Conservation (phyloP, 2,329 filamentous ascomycete genomes). For the Chaetomiaceae sp. region DNA sequence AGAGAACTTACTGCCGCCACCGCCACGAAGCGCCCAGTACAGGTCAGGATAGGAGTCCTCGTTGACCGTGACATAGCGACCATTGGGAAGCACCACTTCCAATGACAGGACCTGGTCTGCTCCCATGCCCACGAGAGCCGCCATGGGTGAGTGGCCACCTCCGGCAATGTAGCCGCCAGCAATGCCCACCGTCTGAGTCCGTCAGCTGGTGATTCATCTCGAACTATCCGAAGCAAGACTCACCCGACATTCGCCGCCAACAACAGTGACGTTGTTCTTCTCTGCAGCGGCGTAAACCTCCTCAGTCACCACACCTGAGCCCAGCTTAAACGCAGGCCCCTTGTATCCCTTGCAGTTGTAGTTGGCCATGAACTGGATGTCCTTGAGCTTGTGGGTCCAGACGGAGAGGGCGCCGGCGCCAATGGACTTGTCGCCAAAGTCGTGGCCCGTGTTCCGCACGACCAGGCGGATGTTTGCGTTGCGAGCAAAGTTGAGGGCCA, state of each 20-base stretch:
- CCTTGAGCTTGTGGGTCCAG: constrained; percentile 26
- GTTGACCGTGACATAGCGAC: constrained; percentile 40
- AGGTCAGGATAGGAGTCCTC: constrained; percentile 40
- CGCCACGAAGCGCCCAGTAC: constrained; percentile 47
- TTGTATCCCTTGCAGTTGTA: constrained; percentile 27
- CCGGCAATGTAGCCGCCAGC: constrained; percentile 45
- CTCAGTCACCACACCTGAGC: constrained; percentile 43
- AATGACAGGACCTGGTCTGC: constrained; percentile 46
- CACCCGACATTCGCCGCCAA: constrained; percentile 41
- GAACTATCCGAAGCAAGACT: neutral
- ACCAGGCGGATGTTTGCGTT: constrained; percentile 36
- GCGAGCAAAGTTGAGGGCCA: constrained; percentile 39
- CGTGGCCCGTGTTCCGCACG: constrained; percentile 49
- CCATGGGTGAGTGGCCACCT: constrained; percentile 52
- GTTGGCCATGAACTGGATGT: constrained; percentile 16
- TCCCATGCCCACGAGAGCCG: constrained; percentile 45
- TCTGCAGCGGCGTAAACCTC: constrained; percentile 50
- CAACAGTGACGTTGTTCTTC: constrained; percentile 41
- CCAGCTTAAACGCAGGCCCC: constrained; percentile 35
- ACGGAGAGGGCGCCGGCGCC: constrained; percentile 34
- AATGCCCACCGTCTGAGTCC: constrained; percentile 47
- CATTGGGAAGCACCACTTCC: constrained; percentile 44
- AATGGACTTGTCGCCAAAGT: constrained; percentile 39
- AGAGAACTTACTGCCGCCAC: constrained; percentile 31
- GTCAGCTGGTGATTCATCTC: neutral